Conservation (phyloP, 2,329 filamentous ascomycete species). For the Raffaelea ambrosiae region DNA sequence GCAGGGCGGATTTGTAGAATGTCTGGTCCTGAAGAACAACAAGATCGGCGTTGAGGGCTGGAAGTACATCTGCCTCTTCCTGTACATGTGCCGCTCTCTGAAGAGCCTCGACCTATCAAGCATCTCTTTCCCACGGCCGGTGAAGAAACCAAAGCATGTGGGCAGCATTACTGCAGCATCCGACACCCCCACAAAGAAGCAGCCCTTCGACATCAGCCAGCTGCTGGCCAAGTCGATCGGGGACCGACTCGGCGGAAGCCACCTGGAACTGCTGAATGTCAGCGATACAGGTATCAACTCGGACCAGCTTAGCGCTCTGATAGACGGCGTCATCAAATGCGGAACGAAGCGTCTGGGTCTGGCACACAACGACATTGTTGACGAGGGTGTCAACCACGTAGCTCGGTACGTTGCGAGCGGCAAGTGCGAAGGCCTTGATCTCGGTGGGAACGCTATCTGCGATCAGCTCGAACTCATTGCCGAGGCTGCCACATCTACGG, state of each 20-base stretch:
- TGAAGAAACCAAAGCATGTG: constrained; percentile 1
- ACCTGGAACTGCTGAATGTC: constrained; percentile 74
- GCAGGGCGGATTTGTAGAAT: constrained; percentile 70
- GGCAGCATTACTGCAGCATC: background rate
- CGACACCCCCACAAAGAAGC: constrained; percentile 13
- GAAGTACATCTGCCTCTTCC: constrained; percentile 82
- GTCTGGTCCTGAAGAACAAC: constrained; percentile 84
- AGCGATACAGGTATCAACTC: constrained; percentile 68
- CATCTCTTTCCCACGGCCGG: constrained; percentile 58
- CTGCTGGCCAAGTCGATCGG: constrained; percentile 68
- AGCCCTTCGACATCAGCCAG: constrained; percentile 45
- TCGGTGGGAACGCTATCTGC: constrained; percentile 72
- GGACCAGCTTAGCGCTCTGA: constrained; percentile 62
- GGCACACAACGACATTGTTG: constrained; percentile 67
- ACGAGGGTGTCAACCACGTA: constrained; percentile 66
- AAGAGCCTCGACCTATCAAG: constrained; percentile 82
- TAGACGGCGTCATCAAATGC: constrained; percentile 75
- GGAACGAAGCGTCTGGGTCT: constrained; percentile 73
- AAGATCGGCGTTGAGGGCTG: constrained; percentile 82
- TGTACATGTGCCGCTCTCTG: constrained; percentile 81
- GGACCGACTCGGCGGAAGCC: constrained; percentile 65
- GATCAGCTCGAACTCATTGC: constrained; percentile 47
- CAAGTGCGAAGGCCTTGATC: constrained; percentile 77
- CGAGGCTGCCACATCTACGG: constrained; percentile 40
- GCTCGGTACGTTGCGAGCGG: constrained; percentile 67